Conservation (phyloP, 2,329 filamentous ascomycete genomes). For the Aspergillus candidus region DNA sequence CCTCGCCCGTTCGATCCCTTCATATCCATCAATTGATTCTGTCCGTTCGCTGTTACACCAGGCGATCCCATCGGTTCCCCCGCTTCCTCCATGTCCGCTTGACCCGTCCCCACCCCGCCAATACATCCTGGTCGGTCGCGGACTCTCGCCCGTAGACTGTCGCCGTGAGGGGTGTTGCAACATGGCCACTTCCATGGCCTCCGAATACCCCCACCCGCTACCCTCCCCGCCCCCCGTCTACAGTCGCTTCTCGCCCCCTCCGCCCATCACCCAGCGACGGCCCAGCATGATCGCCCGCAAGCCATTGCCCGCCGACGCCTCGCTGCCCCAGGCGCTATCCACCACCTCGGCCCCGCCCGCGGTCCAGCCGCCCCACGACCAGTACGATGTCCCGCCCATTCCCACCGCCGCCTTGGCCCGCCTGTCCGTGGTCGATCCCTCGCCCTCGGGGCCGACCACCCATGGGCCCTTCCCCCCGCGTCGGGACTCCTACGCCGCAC, state of each 20-base stretch:
- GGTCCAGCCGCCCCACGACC: slow-evolving; percentile 21
- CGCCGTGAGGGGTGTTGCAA: slow-evolving; percentile 1
- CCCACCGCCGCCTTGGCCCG: slow-evolving; percentile 21
- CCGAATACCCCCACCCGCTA: slow-evolving; percentile 23
- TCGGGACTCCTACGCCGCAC: slow-evolving; percentile 19
- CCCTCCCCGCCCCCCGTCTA: slow-evolving; percentile 42
- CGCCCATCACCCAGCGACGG: slow-evolving; percentile 17
- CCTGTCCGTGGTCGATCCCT: slow-evolving; percentile 21
- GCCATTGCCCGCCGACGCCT: slow-evolving; percentile 13
- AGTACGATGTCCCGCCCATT: slow-evolving; percentile 17
- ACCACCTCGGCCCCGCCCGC: slow-evolving; percentile 20
- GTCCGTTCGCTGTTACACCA: not conserved
- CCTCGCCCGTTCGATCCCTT: too few species aligned
- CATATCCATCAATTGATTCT: too few species aligned
- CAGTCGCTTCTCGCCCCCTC: slow-evolving; percentile 32
- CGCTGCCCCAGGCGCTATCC: slow-evolving; percentile 18
- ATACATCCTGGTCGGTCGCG: too few species aligned
- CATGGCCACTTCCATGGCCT: slow-evolving; percentile 26
- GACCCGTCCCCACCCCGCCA: not conserved
- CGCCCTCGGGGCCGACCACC: slow-evolving; percentile 13
- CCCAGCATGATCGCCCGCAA: slow-evolving; percentile 23
- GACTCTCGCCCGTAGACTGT: not conserved
- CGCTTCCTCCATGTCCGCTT: too few species aligned
- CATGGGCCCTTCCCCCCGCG: slow-evolving; percentile 19
- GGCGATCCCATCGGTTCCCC: not conserved